A percentile compares a stretch with the other conserved stretches of the same genome.
phyloP scores from a whole-genome alignment of 441 rosid genomes.

The Gossypium davidsonii region DNA sequence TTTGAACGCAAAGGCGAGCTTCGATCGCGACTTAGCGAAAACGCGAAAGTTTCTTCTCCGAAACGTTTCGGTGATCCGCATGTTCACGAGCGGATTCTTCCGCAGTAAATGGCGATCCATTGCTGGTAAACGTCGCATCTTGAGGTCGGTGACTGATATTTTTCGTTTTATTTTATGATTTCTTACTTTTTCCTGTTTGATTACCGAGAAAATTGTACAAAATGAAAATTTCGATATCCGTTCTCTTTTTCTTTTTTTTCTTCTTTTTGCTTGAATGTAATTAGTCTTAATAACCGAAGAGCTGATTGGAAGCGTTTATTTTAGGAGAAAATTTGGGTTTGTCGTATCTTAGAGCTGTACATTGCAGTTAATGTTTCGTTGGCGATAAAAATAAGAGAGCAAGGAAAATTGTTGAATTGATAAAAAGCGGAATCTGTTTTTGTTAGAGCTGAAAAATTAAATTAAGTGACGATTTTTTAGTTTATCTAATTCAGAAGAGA shows the following conservation, averaged over 20 bases:
- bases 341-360: background rate
- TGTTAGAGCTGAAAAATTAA: background rate
- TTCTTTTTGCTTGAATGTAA: background rate
- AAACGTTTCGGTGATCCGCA: slow-evolving; percentile 38
- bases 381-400: background rate
- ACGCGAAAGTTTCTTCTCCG: slow-evolving; percentile 35
- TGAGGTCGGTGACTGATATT: slow-evolving; percentile 28
- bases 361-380: background rate
- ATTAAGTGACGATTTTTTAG: background rate
- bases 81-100: slow-evolving; percentile 32
- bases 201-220: background rate
- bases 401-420: background rate
- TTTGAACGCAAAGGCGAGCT: slow-evolving; percentile 26
- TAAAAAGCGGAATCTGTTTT: background rate
- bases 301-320: slow-evolving; percentile 7
- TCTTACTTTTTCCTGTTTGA: background rate
- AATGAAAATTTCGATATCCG: background rate
- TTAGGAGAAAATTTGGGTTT: background rate
- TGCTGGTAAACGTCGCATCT: slow-evolving; percentile 36
- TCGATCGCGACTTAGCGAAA: slow-evolving; percentile 28
- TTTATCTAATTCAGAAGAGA: background rate
- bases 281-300: background rate
- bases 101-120: slow-evolving; percentile 36
- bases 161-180: background rate
- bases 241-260: background rate